Base-by-base conservation (phyloP, 2,329 filamentous ascomycete genomes). In the Neonectria magnoliae region DNA sequence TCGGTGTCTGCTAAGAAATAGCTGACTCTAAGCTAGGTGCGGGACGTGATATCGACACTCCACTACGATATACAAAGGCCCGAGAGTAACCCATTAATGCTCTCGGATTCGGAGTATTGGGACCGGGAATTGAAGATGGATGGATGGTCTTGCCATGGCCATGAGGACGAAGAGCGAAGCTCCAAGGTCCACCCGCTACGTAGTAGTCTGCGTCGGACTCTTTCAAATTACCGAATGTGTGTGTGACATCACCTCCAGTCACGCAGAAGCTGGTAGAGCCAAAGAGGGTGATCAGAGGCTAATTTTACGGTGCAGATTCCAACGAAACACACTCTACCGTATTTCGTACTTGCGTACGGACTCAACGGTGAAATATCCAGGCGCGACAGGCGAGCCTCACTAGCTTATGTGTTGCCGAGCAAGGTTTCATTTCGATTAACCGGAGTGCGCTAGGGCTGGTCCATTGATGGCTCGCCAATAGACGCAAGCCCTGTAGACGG, bases 401-500 rank as follows among this genome's bases (percentile, higher is more conserved):
- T 47, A 58, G 56, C 63, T 67, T 62, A 14, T 51, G n/a, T 64
- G 57, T 60, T 27, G 55, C 42, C 59, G 42, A 54, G 54, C 20
- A 29, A 42, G 55, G 55, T 60, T 63, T 67, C 65, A 68, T 61
- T 57, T 60, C 65, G 57, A 66, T 64, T 54, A 65, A 48, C 57
- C 45, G 60, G 47, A 60, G 50, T 51, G 56, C 60, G 58, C 65
- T 71, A 71, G 62, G 50, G 48, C 48, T 62, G 57, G 57, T 60
- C 60, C 60, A 62, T 64, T 64, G 27, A 31, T 52, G 50, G 54
- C 60, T 67, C 55, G 54, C 71, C 66, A 73, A 72, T 72, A 64
- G 67, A 60, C 60, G 54, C 58, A 38, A 60, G 47, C 55, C 50
- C 52, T 59, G 20, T 48, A 73, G 71, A 73, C 71, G 71, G 68